These are phyloP conservation scores for Jacaranda copaia DNA, from an alignment of 257 asterid genomes.

Conservation along the genomic window DNA sequence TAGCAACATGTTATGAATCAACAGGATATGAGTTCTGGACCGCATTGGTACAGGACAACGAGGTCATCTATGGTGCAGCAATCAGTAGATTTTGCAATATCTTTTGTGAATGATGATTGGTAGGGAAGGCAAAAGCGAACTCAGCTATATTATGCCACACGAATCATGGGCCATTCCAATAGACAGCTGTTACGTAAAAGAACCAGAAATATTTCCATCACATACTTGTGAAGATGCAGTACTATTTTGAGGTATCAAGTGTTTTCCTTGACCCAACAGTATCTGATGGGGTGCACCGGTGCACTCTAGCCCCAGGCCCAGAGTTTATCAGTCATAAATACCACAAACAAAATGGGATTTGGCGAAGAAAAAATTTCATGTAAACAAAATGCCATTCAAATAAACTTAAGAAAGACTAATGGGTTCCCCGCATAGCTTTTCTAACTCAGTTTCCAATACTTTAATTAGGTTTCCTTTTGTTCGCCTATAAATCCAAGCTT, in stretches of 20 bases:
- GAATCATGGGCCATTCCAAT: background rate
- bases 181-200: background rate
- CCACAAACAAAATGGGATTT: background rate
- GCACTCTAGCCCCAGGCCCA: no score
- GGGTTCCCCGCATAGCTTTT: slow-evolving; percentile 68
- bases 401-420: slow-evolving; percentile 49
- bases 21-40: no score
- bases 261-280: background rate
- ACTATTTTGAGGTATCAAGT: background rate
- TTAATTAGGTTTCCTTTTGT: slow-evolving; percentile 55
- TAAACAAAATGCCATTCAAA: background rate
- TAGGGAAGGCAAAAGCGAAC: slow-evolving; percentile 6
- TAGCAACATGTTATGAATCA: no score
- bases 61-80: no score
- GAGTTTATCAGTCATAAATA: no score
- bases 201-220: background rate
- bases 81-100: background rate
- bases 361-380: slow-evolving; percentile 8
- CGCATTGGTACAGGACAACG: no score
- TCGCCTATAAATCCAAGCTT: slow-evolving; percentile 80
- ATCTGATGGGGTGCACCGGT: no score
- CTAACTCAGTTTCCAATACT: slow-evolving; percentile 72
- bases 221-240: no score
- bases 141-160: background rate
- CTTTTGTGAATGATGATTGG: background rate